Base-by-base conservation (phyloP, 768 basidiomycete genomes). In the Dioszegia aurantiaca region DNA sequence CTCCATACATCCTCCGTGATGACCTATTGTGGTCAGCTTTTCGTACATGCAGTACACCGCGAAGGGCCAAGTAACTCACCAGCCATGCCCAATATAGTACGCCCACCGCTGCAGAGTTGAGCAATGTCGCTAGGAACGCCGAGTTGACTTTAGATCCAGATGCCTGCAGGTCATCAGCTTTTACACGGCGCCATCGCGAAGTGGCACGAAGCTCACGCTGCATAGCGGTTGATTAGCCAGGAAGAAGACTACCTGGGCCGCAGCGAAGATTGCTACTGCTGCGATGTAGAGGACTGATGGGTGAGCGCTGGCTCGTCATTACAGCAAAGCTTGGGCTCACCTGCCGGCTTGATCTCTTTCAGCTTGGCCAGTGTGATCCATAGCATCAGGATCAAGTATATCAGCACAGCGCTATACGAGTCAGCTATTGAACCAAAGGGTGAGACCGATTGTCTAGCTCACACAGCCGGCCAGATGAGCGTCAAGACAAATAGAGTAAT, bases 181-280 rank as follows among this genome's bases (percentile, higher is more conserved):
- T 39, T 23, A 10, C 28, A 19, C 17, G 21, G 10, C 40, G 4
- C 4, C 14, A 8, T 16, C 11, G 28, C 3, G 33, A 52, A 17
- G 56, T 19, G n/a, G 12, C 11, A 4, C 16, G n/a, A 21, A 14
- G 60, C 82, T 73, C 62, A 84, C 83, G 24, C 78, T 77, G 74
- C 93, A 95, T 56, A 95, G 84, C 17, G 87, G 83, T 64, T 85
- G 82, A 36, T 81, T 84, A 16, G 95, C 80, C 40, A 93, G 80
- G 79, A 91, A 90, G 79, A 86, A 91, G 39, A 84, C 87, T 23
- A 90, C 81, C 78, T 94, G 91, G 45, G 83, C 81, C 37, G 90
- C 81, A 37, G 89, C 80, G 72, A 95, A 95, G 17, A 91, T 78
- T 33, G 85, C 68, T n/a, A 84, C 85, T 1, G 88, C 82, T 30